Base-by-base conservation (phyloP, 2,329 filamentous ascomycete species). In the Akanthomyces dipterigenus region DNA sequence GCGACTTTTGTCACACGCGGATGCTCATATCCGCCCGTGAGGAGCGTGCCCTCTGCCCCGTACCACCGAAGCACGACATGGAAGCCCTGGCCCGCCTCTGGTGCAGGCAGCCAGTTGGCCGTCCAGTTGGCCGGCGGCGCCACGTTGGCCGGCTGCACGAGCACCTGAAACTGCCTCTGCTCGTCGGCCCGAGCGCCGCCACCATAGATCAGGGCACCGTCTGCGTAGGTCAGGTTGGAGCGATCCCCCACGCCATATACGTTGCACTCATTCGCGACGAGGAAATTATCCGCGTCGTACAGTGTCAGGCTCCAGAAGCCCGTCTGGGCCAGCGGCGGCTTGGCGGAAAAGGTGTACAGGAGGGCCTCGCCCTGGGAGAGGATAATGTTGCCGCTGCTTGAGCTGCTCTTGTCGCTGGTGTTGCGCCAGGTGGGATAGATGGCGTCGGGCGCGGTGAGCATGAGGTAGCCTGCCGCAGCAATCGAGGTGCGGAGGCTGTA, bases 271-370 rank as follows among this genome's bases (percentile, higher is more conserved):
- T 72, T 72, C 5, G 57, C 22, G 34, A 72, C 64, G 3, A 73
- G 64, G 20, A 64, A 66, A 26, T 65, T 61, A 3, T 65, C 54
- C 11, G 46, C 45, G 64, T 68, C 63, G 53, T 73, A 71, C 18
- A 65, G 62, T 1, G 68, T 67, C 57, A 72, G 11, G 62, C 67
- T 69, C 69, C 70, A 71, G 61, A 71, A 72, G 11, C 63, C 61
- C 20, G 57, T 28, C 5, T 36, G 7, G 8, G 49, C 26, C 34
- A 63, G 50, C n/a, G 49, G 40, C 1, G 65, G 62, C 48, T 62
- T 66, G 1, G 45, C 51, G 2, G 61, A 57, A 36, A 67, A 66
- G 3, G 57, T 62, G 18, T 65, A 12, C 14, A 64, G 14, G 18
- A 62, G 58, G 4, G 65, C 57, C 38, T 64, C 42, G 20, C 60